Evolutionary conservation across 1,139 yeast species (phyloP), one percentile per base, ranked within the genome.

Genomic region (Debaryomyces robertsiae): DNA sequence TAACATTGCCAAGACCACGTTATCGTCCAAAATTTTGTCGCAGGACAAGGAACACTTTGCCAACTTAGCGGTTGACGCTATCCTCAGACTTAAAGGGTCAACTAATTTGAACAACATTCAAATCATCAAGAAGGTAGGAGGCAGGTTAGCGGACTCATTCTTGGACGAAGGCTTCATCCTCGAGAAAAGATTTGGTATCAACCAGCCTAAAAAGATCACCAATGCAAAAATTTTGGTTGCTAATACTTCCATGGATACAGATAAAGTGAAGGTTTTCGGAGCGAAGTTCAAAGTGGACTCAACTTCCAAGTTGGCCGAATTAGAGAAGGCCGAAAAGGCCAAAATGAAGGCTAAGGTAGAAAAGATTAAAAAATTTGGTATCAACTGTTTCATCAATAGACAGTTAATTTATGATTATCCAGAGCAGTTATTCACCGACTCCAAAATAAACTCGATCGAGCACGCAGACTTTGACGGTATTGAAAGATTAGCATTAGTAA

Each of bases 391-490:
- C 63, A 91, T 93, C 53, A 93, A 93, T 69, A 82, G 98, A 60
- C 98, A 93, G 66, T 79, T 94, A 57, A 93, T 93, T 57, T 94
- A 93, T 68, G 97, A 93, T 69, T 94, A 93, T 77, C 98, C 99
- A 23, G 98, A 93, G 67, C 97, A 89, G 65, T 74, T 93, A 51
- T 88, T 93, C 59, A 79, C 95, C 5, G 98, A 93, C 56, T 67
- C 89, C 32, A 82, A 84, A 43, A 86, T 93, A 56, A 91, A 89
- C 66, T 83, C 97, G 25, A 89, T 93, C 49, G 98, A 93, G 68
- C 98, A 94, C 60, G 98, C 98, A 15, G 99, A 94, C 65, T 94
- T 94, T 55, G 98, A 89, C 59, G 99, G 98, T 55, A 90, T 93
- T 44, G 98, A 93, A 71, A 83, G 98, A 61, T 77, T 93, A 53